Evolutionary conservation across 495 filamentous ascomycete genomes (phyloP), one percentile per base, ranked within the genome.

Genomic region (Penicillium paxilli): DNA sequence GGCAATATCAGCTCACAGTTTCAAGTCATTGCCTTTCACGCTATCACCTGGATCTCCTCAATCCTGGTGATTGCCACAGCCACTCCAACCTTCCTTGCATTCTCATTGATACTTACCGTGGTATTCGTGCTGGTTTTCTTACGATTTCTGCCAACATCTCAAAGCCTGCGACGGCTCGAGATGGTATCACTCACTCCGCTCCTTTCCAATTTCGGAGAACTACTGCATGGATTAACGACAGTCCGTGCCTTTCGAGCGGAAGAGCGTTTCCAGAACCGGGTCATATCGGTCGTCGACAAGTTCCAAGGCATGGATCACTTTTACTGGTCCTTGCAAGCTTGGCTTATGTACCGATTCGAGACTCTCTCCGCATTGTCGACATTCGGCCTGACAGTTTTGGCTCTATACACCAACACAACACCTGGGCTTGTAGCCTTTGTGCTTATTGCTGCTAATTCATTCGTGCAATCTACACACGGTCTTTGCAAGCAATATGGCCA

Each of bases 281-380:
- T 91, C 51, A 87, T 95, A 37, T 75, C 76, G 4, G 88, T 88
- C 17, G 87, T 87, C 0, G 90, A 95, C 67, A 80, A 80, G 3
- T 95, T 95, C 67, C 90, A 93, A 67, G 91, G 89, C 57, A 92
- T 92, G 87, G 90, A 95, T 62, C 90, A 95, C 67, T 91, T 95
- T 71, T 95, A 92, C 71, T 95, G 90, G 90, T 87, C 82, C 44
- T 74, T 93, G 6, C 89, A 93, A 60, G 80, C 83, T 22, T 95
- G 90, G 90, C 76, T 95, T 7, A 84, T 82, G 62, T 90, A 85
- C 59, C 87, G 90, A 25, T 93, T 90, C 57, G 87, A 90, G 63
- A 63, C 75, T 35, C 68, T 93, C 11, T 89, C 88, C 1, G 87
- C 85, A 0, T 56, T 77, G 17, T 88, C 89, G 10, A 90, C 87